Conservation (phyloP, 164 flowering plant species). For the Santalum album region DNA sequence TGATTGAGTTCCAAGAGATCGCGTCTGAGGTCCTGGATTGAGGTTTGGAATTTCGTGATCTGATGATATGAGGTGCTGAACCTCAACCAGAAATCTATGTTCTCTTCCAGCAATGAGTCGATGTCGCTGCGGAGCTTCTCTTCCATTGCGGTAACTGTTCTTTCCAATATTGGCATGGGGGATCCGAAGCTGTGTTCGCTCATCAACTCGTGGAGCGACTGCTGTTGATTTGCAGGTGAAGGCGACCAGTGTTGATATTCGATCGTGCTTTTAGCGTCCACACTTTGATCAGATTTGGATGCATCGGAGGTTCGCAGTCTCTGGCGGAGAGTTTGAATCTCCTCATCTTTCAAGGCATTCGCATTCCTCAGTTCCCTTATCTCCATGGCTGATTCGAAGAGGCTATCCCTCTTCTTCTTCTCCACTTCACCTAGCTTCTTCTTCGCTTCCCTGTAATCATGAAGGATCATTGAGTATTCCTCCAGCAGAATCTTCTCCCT, state of each 20-base stretch:
- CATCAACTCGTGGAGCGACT: background rate
- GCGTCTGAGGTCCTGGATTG: constrained; percentile 40
- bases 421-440: constrained; percentile 47
- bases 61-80: constrained; percentile 64
- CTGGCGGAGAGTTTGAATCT: constrained; percentile 34
- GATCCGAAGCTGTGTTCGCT: constrained; percentile 8
- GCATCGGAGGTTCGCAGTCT: constrained; percentile 17
- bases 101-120: constrained; percentile 58
- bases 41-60: constrained; percentile 51
- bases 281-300: constrained; percentile 9
- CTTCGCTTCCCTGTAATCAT: constrained; percentile 47
- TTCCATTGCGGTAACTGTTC: constrained; percentile 17
- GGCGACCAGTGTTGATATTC: constrained; percentile 10
- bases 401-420: constrained; percentile 41
- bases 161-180: background rate
- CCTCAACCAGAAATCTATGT: constrained; percentile 73
- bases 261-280: background rate
- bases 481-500: constrained; percentile 52
- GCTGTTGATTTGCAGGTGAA: constrained; percentile 6
- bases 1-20: constrained; percentile 17
- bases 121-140: constrained; percentile 50
- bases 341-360: constrained; percentile 42
- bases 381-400: constrained; percentile 35
- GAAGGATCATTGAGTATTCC: constrained; percentile 51
- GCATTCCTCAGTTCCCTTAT: constrained; percentile 42